Conservation (phyloP, 1,284 basidiomycete genomes). For the Calocybe gambosa region DNA sequence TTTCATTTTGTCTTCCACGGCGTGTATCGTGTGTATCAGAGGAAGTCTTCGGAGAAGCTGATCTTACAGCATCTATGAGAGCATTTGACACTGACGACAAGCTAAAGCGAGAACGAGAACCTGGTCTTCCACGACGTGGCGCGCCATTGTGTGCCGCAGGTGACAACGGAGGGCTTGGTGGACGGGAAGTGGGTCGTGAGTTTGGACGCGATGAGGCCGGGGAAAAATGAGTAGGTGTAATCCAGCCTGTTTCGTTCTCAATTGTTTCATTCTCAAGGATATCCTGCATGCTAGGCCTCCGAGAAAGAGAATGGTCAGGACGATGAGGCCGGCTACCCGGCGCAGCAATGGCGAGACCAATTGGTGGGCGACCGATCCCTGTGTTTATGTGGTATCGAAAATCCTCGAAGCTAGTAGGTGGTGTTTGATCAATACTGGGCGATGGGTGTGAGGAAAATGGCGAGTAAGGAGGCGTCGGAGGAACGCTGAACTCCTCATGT, state of each 20-base stretch:
- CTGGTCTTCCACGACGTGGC: constrained; percentile 25
- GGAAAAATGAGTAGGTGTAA: constrained; percentile 11
- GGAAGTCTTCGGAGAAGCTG: constrained; percentile 22
- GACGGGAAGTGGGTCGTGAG: constrained; percentile 13
- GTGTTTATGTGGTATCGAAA: constrained; percentile 30
- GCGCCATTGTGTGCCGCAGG: constrained; percentile 4
- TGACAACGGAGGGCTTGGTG: constrained; percentile 14
- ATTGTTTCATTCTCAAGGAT: constrained; percentile 27
- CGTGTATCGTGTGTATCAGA: constrained; percentile 9
- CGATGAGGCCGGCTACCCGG: constrained; percentile 5
- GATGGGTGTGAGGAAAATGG: constrained; percentile 16
- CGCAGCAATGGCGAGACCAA: constrained; percentile 14
- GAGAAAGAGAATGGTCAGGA: constrained; percentile 27
- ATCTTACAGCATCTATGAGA: constrained; percentile 32
- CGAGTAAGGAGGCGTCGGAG: constrained; percentile 32
- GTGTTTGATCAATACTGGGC: constrained; percentile 8
- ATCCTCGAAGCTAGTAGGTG: constrained; percentile 34
- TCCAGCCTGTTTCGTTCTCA: constrained; percentile 19
- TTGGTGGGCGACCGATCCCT: constrained; percentile 19
- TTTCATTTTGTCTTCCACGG: constrained; percentile 19
- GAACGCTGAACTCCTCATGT: constrained; percentile 20
- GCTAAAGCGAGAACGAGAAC: constrained; percentile 30
- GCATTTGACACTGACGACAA: constrained; percentile 32
- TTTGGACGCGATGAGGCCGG: constrained; percentile 5
- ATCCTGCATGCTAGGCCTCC: constrained; percentile 34